These are phyloP conservation scores for Cladobotryum mycophilum DNA, from an alignment of 2,329 filamentous ascomycete species.

Conservation along the genomic window DNA sequence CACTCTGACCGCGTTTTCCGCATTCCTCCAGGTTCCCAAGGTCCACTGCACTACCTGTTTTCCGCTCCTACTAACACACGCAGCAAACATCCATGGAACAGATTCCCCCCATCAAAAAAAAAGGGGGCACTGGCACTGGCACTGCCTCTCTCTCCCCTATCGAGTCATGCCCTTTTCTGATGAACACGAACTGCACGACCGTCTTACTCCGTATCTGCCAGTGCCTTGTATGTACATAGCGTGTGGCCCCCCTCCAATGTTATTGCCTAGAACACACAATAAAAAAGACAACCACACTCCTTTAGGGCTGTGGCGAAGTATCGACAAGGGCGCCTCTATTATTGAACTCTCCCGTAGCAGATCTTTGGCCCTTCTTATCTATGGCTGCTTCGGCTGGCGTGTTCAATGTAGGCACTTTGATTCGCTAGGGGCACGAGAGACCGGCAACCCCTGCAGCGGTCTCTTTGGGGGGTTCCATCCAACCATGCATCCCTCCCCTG, in stretches of 20 bases:
- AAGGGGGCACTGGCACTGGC: not conserved
- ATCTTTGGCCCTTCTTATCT: conserved; percentile 10
- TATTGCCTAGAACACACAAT: too few relatives aligned
- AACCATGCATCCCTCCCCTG: not conserved
- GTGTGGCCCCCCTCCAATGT: too few relatives aligned
- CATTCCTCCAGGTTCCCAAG: too few relatives aligned
- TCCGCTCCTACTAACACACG: too few relatives aligned
- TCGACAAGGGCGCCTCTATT: conserved; percentile 1
- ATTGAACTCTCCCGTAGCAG: conserved; percentile 2
- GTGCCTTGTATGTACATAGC: too few relatives aligned
- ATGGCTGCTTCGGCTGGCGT: conserved; percentile 5
- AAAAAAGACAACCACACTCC: not conserved
- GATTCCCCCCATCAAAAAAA: not conserved
- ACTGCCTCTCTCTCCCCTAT: not conserved
- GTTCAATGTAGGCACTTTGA: conserved; percentile 29
- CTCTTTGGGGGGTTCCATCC: not conserved
- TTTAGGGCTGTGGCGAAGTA: conserved; percentile 11
- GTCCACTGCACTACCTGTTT: too few relatives aligned
- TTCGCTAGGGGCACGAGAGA: conserved; percentile 21
- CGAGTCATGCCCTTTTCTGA: not conserved
- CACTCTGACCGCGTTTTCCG: not conserved
- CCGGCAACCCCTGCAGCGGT: conserved; percentile 6
- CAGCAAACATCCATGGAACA: not conserved
- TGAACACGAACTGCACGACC: not conserved
- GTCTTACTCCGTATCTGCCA: too few relatives aligned